phyloP scores from a whole-genome alignment of 306 rosid species.

The Spatholobus suberectus region DNA sequence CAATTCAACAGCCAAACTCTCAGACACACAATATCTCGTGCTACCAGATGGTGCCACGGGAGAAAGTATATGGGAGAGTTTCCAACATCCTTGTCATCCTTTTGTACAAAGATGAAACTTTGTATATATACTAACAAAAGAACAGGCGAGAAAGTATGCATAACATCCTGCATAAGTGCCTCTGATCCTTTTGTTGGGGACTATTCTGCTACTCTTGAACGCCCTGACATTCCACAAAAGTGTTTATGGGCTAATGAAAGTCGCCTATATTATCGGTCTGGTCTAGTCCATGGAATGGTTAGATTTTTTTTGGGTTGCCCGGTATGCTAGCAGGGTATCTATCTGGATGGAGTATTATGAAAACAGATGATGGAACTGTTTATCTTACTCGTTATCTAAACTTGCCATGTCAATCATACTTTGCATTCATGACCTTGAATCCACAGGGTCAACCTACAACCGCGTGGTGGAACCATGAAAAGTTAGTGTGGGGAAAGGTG shows the following conservation, averaged over 20 bases:
- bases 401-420: neutral
- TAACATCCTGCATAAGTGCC: conserved; percentile 31
- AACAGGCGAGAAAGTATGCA: neutral
- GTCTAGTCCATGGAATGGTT: conserved; percentile 14
- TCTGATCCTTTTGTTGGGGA: conserved; percentile 36
- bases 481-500: neutral
- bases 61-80: conserved; percentile 40
- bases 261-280: conserved; percentile 33
- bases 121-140: neutral
- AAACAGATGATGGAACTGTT: conserved; percentile 14
- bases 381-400: neutral
- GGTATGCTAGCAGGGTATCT: neutral
- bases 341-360: neutral
- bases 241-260: conserved; percentile 39
- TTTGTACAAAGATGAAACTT: neutral
- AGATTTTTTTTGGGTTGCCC: conserved; percentile 32
- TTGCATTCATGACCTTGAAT: neutral
- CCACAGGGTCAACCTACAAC: neutral
- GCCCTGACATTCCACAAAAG: conserved; percentile 11
- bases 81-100: conserved; percentile 35
- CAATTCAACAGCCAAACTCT: conserved; percentile 44
- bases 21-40: conserved; percentile 44
- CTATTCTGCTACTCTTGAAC: conserved; percentile 19
- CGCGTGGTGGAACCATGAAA: neutral
- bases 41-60: neutral